Evolutionary conservation across 805 yeast genomes (phyloP).

Genomic region (Teunomyces lycoperdinae): DNA sequence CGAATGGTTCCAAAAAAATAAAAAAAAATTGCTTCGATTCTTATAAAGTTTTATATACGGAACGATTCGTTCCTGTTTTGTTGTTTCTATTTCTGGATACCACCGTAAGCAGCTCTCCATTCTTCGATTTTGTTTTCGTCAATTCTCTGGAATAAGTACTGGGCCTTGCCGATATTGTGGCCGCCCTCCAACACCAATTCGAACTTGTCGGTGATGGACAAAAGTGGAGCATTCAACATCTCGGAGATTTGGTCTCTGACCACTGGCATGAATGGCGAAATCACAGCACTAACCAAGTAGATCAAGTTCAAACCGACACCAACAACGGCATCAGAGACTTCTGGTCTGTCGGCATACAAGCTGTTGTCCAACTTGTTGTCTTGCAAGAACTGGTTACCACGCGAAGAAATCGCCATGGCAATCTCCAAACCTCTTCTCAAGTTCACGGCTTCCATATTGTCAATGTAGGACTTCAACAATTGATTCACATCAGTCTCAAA

Average conservation of each 20-base stretch:
- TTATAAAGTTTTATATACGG: not conserved
- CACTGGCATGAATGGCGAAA: conserved; percentile 89
- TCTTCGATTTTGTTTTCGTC: conserved; percentile 84
- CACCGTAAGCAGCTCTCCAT: conserved; percentile 88
- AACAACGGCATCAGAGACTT: conserved; percentile 84
- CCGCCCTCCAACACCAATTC: conserved; percentile 68
- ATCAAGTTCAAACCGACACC: conserved; percentile 88
- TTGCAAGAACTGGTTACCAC: conserved; percentile 94
- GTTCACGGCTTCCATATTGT: conserved; percentile 73
- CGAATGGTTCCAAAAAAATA: not conserved
- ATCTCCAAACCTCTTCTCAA: conserved; percentile 86
- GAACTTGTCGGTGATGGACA: conserved; percentile 75
- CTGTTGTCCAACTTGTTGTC: conserved; percentile 93
- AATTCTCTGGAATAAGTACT: conserved; percentile 87
- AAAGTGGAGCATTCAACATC: conserved; percentile 79
- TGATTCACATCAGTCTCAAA: conserved; percentile 57
- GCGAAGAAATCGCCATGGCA: conserved; percentile 86
- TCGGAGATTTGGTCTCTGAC: conserved; percentile 66
- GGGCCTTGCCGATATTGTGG: conserved; percentile 87
- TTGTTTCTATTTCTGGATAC: conserved; percentile 44
- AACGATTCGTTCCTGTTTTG: too few species aligned
- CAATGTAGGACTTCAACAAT: conserved; percentile 59
- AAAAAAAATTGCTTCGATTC: not conserved
- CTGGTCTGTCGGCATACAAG: conserved; percentile 71
- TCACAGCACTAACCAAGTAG: conserved; percentile 77